phyloP scores from a whole-genome alignment of 177 flowering plant genomes.

The Tripterygium wilfordii region DNA sequence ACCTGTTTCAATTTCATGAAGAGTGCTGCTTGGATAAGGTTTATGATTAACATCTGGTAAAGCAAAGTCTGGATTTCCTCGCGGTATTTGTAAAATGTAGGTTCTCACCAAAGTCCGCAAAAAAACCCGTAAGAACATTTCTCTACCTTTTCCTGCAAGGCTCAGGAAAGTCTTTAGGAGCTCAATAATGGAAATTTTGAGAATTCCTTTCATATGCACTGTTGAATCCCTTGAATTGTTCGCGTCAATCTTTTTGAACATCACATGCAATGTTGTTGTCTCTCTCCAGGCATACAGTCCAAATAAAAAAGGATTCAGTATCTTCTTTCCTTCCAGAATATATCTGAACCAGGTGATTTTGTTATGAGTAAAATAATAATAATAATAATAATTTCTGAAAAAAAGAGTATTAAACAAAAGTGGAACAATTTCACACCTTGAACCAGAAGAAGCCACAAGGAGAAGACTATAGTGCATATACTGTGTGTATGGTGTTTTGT shows the following conservation, averaged over 20 bases:
- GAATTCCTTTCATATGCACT: constrained; percentile 11
- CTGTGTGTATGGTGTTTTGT: constrained; percentile 47
- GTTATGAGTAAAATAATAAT: not conserved
- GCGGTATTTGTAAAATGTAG: constrained; percentile 41
- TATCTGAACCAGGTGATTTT: constrained; percentile 26
- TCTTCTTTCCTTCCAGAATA: constrained; percentile 51
- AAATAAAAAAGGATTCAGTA: constrained; percentile 50
- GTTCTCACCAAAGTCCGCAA: constrained; percentile 35
- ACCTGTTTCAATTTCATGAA: constrained; percentile 46
- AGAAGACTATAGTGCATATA: constrained; percentile 49
- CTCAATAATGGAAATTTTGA: constrained; percentile 7
- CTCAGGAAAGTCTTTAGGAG: constrained; percentile 22
- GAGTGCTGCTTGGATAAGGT: constrained; percentile 32
- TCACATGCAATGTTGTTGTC: constrained; percentile 17
- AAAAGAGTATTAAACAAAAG: not conserved
- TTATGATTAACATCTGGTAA: constrained; percentile 7
- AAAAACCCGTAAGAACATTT: constrained; percentile 25
- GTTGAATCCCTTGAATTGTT: not conserved
- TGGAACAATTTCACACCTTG: constrained; percentile 27
- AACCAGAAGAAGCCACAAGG: constrained; percentile 55
- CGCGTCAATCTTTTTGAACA: constrained; percentile 5
- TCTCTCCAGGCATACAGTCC: constrained; percentile 41
- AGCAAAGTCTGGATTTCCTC: constrained; percentile 19
- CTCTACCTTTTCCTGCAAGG: constrained; percentile 32
- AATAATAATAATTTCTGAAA: not conserved